phyloP scores from a whole-genome alignment of 352 stramenopile genomes.

The Phytophthora pseudosyringae region DNA sequence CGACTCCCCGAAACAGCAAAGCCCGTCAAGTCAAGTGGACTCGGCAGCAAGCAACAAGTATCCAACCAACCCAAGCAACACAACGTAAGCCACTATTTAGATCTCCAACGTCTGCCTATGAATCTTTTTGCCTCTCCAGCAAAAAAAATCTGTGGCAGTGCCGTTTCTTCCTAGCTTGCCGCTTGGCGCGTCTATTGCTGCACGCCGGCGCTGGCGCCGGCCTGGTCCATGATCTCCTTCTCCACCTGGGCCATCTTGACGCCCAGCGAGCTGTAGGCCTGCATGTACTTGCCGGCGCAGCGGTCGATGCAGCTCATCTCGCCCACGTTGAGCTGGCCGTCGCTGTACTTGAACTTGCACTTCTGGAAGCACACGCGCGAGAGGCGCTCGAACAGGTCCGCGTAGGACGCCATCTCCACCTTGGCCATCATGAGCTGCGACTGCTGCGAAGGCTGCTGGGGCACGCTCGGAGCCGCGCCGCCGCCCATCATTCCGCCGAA shows the following conservation, averaged over 20 bases:
- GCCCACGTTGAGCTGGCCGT: slow-evolving; percentile 96
- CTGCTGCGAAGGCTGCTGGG: slow-evolving; percentile 65
- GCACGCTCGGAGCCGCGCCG: slow-evolving; percentile 44
- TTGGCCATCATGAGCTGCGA: slow-evolving; percentile 90
- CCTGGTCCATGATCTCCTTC: slow-evolving; percentile 90
- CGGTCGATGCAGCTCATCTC: slow-evolving; percentile 99
- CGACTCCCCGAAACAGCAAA: slow-evolving; percentile 10
- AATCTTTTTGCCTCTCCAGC: slow-evolving; percentile 4
- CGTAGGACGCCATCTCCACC: slow-evolving; percentile 92
- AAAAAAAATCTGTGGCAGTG: not conserved
- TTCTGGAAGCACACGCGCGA: slow-evolving; percentile 94
- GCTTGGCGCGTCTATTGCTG: slow-evolving; percentile 38
- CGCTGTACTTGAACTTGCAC: slow-evolving; percentile 96
- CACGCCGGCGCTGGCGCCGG: slow-evolving; percentile 50
- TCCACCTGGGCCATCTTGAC: slow-evolving; percentile 96
- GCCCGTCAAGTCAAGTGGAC: not conserved
- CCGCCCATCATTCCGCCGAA: slow-evolving; percentile 80
- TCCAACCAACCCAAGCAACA: slow-evolving; percentile 16
- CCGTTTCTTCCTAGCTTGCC: slow-evolving; percentile 1
- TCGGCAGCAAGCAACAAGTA: not conserved
- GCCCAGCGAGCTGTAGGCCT: slow-evolving; percentile 95
- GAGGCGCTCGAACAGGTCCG: slow-evolving; percentile 92
- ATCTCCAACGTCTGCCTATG: slow-evolving; percentile 30
- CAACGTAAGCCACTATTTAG: slow-evolving; percentile 62
- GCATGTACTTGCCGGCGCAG: slow-evolving; percentile 98